Evolutionary conservation across 345 rosid genomes (phyloP), one percentile per base, ranked within the genome.

Genomic region (Acer yangbiense): DNA sequence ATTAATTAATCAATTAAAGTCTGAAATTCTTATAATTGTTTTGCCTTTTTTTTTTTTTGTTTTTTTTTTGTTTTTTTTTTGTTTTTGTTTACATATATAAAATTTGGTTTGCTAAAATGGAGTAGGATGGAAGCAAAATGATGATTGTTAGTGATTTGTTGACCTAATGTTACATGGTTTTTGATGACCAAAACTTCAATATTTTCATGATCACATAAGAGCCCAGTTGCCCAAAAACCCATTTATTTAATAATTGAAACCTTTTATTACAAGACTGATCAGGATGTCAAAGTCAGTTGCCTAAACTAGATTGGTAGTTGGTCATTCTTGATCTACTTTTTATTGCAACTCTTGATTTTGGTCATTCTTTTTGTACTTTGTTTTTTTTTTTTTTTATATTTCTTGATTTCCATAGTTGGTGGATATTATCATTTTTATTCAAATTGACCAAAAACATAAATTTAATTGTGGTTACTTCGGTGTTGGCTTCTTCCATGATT

Each of bases 111-210:
- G 21, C 48, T 71, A n/a, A n/a, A 55, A 72, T 35, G 75, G 52
- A 32, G 64, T 55, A 57, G 65, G 6, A 72, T 57, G 7, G 29
- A 35, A 72, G 63, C 12, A 29, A 35, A 43, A 39, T n/a, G 9
- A 23, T 35, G 9, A 14, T 63, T 74, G 69, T 46, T 25, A 72
- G 70, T 75, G 85, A 78, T 79, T 83, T 54, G 85, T 83, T 79
- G 41, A 83, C 81, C 85, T 83, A 83, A 81, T 81, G 71, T 71
- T 46, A 65, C 23, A 41, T 21, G 35, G 17, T 65, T 39, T 57
- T 23, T 29, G 79, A 65, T 69, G 61, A 65, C 68, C 11, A 61
- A 12, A 61, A 73, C 52, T 43, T 60, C 4, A 65, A 65, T 16
- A 23, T 27, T 48, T 10, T 10, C 25, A 74, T 75, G 16, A 32